These are phyloP conservation scores for Eucalyptus marginata DNA, from an alignment of 345 rosid genomes.

Conservation along the genomic window DNA sequence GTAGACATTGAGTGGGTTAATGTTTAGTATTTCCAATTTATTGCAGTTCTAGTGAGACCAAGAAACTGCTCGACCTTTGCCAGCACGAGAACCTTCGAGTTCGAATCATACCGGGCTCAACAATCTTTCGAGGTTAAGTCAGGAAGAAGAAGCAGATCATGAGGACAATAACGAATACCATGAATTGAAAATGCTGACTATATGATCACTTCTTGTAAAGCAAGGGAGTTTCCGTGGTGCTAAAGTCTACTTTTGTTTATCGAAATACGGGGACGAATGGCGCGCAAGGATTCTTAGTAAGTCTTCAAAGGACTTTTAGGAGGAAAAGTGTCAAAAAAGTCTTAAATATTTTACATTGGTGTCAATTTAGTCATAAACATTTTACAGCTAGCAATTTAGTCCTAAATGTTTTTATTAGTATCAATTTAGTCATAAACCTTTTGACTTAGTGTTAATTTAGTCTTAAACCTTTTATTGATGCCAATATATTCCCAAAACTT, in stretches of 20 bases:
- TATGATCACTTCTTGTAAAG: not conserved
- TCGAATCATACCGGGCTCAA: not conserved
- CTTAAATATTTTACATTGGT: not conserved
- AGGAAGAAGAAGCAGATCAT: not conserved
- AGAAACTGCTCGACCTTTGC: not conserved
- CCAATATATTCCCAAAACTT: no score
- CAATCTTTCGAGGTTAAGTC: not conserved
- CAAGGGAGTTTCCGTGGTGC: not conserved
- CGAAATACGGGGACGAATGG: not conserved
- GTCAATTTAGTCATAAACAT: fast-evolving
- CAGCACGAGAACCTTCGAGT: not conserved
- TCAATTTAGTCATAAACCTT: not conserved
- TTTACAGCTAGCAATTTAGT: not conserved
- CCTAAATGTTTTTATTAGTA: not conserved
- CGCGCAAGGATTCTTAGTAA: not conserved
- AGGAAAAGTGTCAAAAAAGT: no score
- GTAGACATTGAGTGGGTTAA: not conserved
- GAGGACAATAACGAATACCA: not conserved
- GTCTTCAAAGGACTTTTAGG: not conserved
- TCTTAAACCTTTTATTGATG: no score
- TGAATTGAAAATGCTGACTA: no score
- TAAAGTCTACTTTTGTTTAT: not conserved
- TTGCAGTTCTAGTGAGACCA: not conserved
- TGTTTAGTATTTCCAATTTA: not conserved
- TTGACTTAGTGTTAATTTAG: no score